Evolutionary conservation across 2,329 filamentous ascomycete genomes (phyloP).

Genomic region (Colletotrichum tofieldiae): DNA sequence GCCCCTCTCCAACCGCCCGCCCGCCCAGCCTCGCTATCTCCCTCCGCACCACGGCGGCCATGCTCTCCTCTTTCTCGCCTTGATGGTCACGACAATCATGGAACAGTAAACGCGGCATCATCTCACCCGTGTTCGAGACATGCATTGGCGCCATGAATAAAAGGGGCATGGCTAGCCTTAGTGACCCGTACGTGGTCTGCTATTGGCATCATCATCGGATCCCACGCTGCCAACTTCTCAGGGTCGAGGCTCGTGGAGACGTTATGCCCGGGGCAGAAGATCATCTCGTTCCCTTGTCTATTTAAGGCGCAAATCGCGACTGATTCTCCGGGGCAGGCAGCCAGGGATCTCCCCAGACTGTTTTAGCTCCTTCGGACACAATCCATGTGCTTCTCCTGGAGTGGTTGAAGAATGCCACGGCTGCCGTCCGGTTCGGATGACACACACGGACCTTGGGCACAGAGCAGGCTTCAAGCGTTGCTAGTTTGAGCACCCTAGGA

Average conservation of each 20-base stretch:
- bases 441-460: slow-evolving; percentile 32
- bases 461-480: slow-evolving; percentile 20
- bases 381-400: slow-evolving; percentile 23
- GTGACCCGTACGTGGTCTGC: not conserved
- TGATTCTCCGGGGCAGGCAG: slow-evolving; percentile 35
- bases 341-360: slow-evolving; percentile 39
- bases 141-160: not conserved
- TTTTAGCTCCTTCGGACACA: slow-evolving; percentile 38
- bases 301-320: slow-evolving; percentile 41
- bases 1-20: slow-evolving; percentile 15
- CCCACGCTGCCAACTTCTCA: slow-evolving; percentile 2
- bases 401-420: slow-evolving; percentile 40
- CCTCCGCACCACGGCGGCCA: slow-evolving; percentile 23
- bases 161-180: not conserved
- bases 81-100: not conserved
- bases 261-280: slow-evolving; percentile 29
- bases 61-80: slow-evolving; percentile 7
- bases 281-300: slow-evolving; percentile 33
- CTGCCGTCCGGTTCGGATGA: slow-evolving; percentile 37
- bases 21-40: slow-evolving; percentile 35
- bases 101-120: not conserved
- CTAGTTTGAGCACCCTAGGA: not conserved
- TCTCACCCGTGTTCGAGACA: not conserved
- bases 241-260: slow-evolving; percentile 15
- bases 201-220: slow-evolving; percentile 1